Percentiles rank a stretch among this genome's conserved stretches.
Conservation (phyloP, 2,329 filamentous ascomycete species). For the Colletotrichum spinosum region DNA sequence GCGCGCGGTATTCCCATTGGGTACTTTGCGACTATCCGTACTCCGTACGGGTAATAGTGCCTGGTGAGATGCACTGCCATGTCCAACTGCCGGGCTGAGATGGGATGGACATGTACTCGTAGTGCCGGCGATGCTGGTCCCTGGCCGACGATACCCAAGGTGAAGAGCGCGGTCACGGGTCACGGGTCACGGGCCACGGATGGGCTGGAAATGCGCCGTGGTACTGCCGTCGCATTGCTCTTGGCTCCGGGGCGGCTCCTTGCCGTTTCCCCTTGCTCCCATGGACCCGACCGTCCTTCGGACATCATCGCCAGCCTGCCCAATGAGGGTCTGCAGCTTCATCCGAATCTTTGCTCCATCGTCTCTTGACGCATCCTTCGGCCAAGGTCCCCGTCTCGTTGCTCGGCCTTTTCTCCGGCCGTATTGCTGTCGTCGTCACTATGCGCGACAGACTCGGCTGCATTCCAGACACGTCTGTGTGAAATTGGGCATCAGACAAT, state of each 20-base stretch:
- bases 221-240: constrained; percentile 11
- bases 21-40: neutral
- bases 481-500: constrained; percentile 17
- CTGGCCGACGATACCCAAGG: neutral
- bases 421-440: neutral
- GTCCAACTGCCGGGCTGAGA: constrained; percentile 20
- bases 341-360: too few relatives aligned
- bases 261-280: neutral
- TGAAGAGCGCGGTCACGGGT: constrained; percentile 14
- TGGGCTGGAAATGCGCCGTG: neutral
- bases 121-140: constrained; percentile 26
- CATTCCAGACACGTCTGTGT: constrained; percentile 18
- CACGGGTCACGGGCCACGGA: neutral
- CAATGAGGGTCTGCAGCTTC: too few relatives aligned
- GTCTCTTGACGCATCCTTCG: too few relatives aligned
- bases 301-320: too few relatives aligned
- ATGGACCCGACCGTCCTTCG: too few relatives aligned
- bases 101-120: constrained; percentile 1
- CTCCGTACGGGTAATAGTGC: neutral
- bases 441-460: constrained; percentile 2
- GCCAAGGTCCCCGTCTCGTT: too few relatives aligned
- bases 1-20: neutral
- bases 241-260: constrained; percentile 15
- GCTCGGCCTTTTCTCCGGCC: neutral
- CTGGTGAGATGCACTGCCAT: constrained; percentile 1